These are phyloP conservation scores for Lentinula aciculospora DNA, from an alignment of 768 basidiomycete species.

Conservation along the genomic window DNA sequence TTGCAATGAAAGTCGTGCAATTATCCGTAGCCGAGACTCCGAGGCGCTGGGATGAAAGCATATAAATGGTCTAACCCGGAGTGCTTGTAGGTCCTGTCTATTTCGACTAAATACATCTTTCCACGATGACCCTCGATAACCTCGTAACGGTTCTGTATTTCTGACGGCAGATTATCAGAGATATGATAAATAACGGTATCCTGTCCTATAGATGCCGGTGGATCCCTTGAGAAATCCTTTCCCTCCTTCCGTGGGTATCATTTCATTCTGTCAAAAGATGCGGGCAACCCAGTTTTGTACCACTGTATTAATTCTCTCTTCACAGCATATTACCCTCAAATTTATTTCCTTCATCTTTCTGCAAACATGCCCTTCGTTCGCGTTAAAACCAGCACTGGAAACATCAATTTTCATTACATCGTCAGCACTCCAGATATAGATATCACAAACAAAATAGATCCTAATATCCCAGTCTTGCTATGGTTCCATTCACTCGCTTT, in stretches of 20 bases:
- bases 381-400: not conserved
- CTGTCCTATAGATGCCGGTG: not conserved
- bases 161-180: not conserved
- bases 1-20: not conserved
- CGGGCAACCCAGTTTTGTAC: not conserved
- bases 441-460: slow-evolving; percentile 23
- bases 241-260: not conserved
- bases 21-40: not conserved
- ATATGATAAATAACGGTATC: not conserved
- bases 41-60: not conserved
- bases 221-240: not conserved
- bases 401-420: slow-evolving; percentile 21
- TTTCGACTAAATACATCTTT: too few species aligned
- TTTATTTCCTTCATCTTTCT: not conserved
- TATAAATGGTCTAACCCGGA: not conserved
- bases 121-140: not conserved
- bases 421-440: slow-evolving; percentile 30
- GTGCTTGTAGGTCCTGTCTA: not conserved
- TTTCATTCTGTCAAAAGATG: not conserved
- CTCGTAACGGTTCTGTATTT: not conserved
- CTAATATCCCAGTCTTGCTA: slow-evolving; percentile 28
- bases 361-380: not conserved
- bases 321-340: not conserved
- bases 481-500: slow-evolving; percentile 32
- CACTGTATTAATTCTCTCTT: not conserved